Percentiles rank a stretch among this genome's conserved stretches.
phyloP scores from a whole-genome alignment of 139 green algal genomes.

The Picochlorum sp. region DNA sequence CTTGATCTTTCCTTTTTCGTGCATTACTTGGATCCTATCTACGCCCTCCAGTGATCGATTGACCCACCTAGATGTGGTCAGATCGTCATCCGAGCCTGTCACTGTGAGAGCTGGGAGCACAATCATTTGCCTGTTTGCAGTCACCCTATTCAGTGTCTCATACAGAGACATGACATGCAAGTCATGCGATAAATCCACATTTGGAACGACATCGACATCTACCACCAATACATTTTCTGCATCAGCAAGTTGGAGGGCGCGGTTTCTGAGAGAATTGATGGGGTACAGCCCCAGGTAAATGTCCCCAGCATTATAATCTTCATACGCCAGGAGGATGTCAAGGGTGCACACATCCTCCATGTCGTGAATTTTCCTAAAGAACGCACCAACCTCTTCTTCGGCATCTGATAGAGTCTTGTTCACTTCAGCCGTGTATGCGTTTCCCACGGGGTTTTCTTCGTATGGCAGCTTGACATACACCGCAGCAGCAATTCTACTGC shows the following conservation, averaged over 20 bases:
- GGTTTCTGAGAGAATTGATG: slow-evolving; percentile 34
- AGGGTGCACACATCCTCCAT: slow-evolving; percentile 16
- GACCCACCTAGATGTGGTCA: slow-evolving; percentile 4
- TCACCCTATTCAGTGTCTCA: slow-evolving; percentile 14
- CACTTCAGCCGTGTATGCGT: neutral
- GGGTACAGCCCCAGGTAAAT: slow-evolving; percentile 24
- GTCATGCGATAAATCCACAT: slow-evolving; percentile 14
- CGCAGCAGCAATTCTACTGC: slow-evolving; percentile 16
- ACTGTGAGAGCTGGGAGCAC: slow-evolving; percentile 34
- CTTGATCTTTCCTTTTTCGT: slow-evolving; percentile 5
- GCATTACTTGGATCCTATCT: slow-evolving; percentile 1
- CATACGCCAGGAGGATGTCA: slow-evolving; percentile 19
- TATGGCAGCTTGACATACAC: slow-evolving; percentile 21
- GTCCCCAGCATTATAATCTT: slow-evolving; percentile 17
- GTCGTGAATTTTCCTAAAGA: slow-evolving; percentile 19
- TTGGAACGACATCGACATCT: slow-evolving; percentile 33
- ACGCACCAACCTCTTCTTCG: slow-evolving; percentile 14
- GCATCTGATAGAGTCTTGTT: neutral
- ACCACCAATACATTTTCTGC: slow-evolving; percentile 25
- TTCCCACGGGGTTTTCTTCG: neutral
- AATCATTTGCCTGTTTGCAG: slow-evolving; percentile 13
- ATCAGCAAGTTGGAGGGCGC: slow-evolving; percentile 18
- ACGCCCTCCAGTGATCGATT: slow-evolving; percentile 11
- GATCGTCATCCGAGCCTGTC: slow-evolving; percentile 12
- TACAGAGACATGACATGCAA: slow-evolving; percentile 6